These are phyloP conservation scores for Pluteus cervinus DNA, from an alignment of 768 basidiomycete genomes.

Conservation along the genomic window DNA sequence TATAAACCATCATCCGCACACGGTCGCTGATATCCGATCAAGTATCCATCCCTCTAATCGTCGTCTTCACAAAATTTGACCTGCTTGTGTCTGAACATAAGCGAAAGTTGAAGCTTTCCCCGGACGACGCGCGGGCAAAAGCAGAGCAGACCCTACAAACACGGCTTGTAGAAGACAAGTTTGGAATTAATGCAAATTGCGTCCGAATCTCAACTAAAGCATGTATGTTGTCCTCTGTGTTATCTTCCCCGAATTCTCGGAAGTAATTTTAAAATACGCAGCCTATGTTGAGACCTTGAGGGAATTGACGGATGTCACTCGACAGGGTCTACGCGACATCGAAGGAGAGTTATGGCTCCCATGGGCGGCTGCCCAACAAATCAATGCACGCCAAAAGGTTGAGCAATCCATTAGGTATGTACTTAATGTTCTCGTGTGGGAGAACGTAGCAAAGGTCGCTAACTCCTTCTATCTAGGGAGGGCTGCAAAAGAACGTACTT, in stretches of 20 bases:
- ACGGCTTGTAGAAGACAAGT: no score
- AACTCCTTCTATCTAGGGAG: conserved; percentile 7
- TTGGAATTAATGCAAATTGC: no score
- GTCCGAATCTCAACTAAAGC: no score
- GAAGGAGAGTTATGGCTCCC: conserved; percentile 1
- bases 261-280: no score
- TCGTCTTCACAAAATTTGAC: conserved; percentile 27
- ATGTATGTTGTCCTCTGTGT: no score
- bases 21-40: not conserved
- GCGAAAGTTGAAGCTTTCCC: no score
- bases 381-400: conserved; percentile 10
- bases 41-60: conserved; percentile 20
- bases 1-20: not conserved
- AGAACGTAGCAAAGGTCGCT: conserved; percentile 1
- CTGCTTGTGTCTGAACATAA: no score
- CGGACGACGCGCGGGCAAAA: no score
- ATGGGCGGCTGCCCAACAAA: conserved; percentile 11
- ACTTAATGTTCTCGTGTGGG: not conserved
- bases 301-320: conserved; percentile 7
- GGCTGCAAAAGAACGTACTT: conserved; percentile 10
- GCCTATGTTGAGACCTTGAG: conserved; percentile 8
- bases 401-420: conserved; percentile 11
- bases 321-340: not conserved
- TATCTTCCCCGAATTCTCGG: no score
- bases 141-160: no score